Evolutionary conservation across 768 basidiomycete genomes (phyloP).

Genomic region (Trametopsis cervina): DNA sequence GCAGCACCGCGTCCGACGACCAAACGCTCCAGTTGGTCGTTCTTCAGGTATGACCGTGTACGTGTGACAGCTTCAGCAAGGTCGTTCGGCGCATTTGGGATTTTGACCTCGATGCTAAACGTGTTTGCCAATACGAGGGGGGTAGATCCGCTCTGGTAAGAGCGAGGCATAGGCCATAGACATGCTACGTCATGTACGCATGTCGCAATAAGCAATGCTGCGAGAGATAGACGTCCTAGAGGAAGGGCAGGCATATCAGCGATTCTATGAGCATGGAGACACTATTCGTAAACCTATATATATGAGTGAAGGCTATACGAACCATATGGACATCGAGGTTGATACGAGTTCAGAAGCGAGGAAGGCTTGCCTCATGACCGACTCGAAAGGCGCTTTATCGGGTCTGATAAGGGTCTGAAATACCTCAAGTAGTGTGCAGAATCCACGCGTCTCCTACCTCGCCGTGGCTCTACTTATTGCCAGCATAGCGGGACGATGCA

Average conservation of each 20-base stretch:
- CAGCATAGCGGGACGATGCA: too few species aligned
- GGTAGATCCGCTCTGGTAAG: slow-evolving; percentile 21
- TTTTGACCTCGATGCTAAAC: slow-evolving; percentile 43
- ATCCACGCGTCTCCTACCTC: too few species aligned
- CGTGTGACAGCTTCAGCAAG: slow-evolving; percentile 47
- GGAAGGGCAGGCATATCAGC: not conserved
- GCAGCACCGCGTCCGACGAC: slow-evolving; percentile 48
- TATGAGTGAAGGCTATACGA: too few species aligned
- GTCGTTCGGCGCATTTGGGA: slow-evolving; percentile 40
- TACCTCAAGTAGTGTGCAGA: too few species aligned
- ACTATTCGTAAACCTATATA: too few species aligned
- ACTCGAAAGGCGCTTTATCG: too few species aligned
- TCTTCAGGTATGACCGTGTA: slow-evolving; percentile 35
- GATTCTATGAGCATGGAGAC: too few species aligned
- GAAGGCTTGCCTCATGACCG: too few species aligned
- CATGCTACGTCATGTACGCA: not conserved
- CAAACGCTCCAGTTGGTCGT: slow-evolving; percentile 52
- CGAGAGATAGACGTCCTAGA: not conserved
- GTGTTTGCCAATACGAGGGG: slow-evolving; percentile 31
- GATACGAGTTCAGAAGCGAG: too few species aligned
- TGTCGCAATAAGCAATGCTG: not conserved
- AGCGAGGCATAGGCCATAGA: slow-evolving; percentile 32
- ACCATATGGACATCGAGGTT: too few species aligned
- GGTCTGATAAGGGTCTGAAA: too few species aligned
- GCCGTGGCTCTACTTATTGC: too few species aligned